Percentiles rank a stretch among this genome's conserved stretches.
Conservation (phyloP, 495 filamentous ascomycete species). For the Penicillium turbatum region DNA sequence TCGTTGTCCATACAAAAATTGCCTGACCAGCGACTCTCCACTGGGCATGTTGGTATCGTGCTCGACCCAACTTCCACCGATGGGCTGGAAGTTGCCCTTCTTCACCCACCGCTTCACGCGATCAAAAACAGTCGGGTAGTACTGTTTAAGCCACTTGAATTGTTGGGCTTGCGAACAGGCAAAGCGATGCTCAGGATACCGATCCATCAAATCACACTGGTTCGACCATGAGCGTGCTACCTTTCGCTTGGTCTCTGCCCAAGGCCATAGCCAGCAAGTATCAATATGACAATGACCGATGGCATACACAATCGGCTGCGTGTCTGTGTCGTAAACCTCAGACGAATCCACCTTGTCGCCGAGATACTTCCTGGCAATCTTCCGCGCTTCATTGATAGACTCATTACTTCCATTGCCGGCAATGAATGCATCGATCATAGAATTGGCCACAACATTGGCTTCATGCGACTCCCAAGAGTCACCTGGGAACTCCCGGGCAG, state of each 20-base stretch:
- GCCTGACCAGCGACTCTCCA: constrained; percentile 90
- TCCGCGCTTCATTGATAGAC: constrained; percentile 70
- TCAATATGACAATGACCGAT: constrained; percentile 98
- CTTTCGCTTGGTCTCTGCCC: constrained; percentile 98
- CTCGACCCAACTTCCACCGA: constrained; percentile 98
- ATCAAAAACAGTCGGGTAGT: constrained; percentile 84
- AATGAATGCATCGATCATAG: constrained; percentile 86
- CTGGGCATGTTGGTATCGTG: constrained; percentile 97
- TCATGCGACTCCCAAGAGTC: constrained; percentile 84
- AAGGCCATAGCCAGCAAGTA: constrained; percentile 98
- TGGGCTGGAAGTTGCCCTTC: constrained; percentile 85
- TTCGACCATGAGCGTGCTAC: constrained; percentile 94
- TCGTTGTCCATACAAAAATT: constrained; percentile 91
- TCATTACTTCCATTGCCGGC: constrained; percentile 67
- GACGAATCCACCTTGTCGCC: constrained; percentile 75
- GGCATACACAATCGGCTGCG: constrained; percentile 71
- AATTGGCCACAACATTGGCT: constrained; percentile 75
- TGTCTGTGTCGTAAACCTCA: constrained; percentile 75
- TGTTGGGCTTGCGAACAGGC: constrained; percentile 91
- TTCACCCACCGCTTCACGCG: constrained; percentile 88
- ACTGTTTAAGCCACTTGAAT: constrained; percentile 91
- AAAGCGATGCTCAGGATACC: constrained; percentile 92
- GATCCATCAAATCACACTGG: constrained; percentile 89
- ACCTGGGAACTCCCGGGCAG: constrained; percentile 71
- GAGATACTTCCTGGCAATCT: constrained; percentile 77